These are phyloP conservation scores for Pseudozyma thailandica DNA, from an alignment of 1,284 basidiomycete genomes.

Conservation along the genomic window DNA sequence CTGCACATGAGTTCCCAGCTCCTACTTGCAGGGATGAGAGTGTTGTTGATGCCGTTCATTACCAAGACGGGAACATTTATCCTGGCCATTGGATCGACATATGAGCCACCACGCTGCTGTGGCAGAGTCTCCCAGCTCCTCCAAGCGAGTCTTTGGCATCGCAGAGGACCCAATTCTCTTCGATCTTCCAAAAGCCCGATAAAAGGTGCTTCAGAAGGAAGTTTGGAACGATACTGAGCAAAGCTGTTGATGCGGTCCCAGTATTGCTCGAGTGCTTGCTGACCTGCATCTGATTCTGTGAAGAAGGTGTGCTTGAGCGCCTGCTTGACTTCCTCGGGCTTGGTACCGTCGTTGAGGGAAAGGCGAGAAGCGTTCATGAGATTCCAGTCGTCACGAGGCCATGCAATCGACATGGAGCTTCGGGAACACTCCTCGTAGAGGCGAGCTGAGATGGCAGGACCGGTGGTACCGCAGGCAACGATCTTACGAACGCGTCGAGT, in stretches of 20 bases:
- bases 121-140: slow-evolving; percentile 39
- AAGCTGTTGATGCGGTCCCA: slow-evolving; percentile 40
- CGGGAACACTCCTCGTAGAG: slow-evolving; percentile 42
- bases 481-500: slow-evolving; percentile 38
- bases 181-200: slow-evolving; percentile 41
- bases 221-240: slow-evolving; percentile 34
- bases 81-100: slow-evolving; percentile 35
- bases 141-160: slow-evolving; percentile 36
- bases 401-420: slow-evolving; percentile 41
- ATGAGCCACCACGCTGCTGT: slow-evolving; percentile 24
- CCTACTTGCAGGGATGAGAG: slow-evolving; percentile 38
- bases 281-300: slow-evolving; percentile 23
- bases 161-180: slow-evolving; percentile 33
- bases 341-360: slow-evolving; percentile 33
- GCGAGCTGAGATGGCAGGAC: slow-evolving; percentile 37
- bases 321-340: slow-evolving; percentile 37
- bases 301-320: slow-evolving; percentile 33
- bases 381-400: slow-evolving; percentile 45
- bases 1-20: slow-evolving; percentile 46
- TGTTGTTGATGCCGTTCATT: slow-evolving; percentile 39
- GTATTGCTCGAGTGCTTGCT: slow-evolving; percentile 31
- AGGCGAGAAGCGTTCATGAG: slow-evolving; percentile 38
- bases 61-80: slow-evolving; percentile 42
- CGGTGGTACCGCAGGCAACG: slow-evolving; percentile 29
- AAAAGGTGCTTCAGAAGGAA: slow-evolving; percentile 30